Evolutionary conservation across 306 rosid genomes (phyloP), one percentile per base, ranked within the genome.

Genomic region (Quercus bicolor): DNA sequence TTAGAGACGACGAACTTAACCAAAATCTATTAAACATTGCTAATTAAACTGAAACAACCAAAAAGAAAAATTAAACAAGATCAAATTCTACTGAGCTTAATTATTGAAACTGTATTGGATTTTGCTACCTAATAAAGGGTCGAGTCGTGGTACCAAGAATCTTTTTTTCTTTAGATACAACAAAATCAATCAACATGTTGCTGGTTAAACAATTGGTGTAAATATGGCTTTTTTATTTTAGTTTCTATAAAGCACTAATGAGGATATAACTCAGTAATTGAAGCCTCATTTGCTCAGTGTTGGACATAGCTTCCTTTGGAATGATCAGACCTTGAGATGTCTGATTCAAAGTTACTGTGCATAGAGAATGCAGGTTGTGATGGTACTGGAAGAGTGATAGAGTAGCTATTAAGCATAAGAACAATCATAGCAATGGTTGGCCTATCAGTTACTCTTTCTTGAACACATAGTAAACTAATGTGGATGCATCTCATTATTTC

Each of bases 401-500:
- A 83, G 70, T 56, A 3, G 31, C 88, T 84, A 29, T 48, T 83
- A 5, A 90, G 87, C 84, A 79, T 84, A 3, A 86, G 81, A 57
- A 59, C 62, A 34, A 85, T 48, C 1, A 83, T 2, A 65, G 80
- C 43, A 90, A 90, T 84, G 26, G 84, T 85, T 72, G 90, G 94
- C 69, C 92, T 85, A 15, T 70, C 62, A 28, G 0, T 61, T 73
- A 51, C 18, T 26, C 83, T 79, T 71, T 86, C 92, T 83, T 86
- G 93, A 59, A 83, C 83, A 75, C 90, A 89, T 0, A 89, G 77
- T 28, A 91, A 74, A 6, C 91, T 91, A 26, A 91, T 78, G 71
- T 89, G 93, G 48, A 89, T 80, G 79, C 90, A 85, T 84, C 87
- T 43, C 51, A 43, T 43, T 43, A 43, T 43, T 43, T 43, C 51